Conservation (phyloP, 2,329 filamentous ascomycete genomes). For the Alternaria panax region DNA sequence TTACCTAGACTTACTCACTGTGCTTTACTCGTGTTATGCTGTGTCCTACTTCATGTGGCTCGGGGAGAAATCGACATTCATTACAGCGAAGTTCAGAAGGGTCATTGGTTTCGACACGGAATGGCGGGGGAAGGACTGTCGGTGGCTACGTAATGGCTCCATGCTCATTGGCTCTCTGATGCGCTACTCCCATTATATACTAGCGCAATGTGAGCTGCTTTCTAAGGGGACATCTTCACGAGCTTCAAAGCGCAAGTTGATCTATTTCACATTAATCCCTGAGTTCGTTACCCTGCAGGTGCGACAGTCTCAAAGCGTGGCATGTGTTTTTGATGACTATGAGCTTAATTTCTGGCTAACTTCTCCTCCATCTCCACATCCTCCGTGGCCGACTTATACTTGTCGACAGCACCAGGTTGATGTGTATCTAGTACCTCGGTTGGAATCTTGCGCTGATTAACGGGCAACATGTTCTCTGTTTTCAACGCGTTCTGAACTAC, state of each 20-base stretch:
- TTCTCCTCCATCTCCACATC: neutral
- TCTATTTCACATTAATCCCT: neutral
- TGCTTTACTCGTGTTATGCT: neutral
- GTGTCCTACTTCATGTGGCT: neutral
- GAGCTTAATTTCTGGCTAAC: neutral
- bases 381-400: neutral
- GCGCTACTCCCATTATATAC: neutral
- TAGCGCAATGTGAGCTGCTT: neutral
- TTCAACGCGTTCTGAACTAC: neutral
- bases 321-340: neutral
- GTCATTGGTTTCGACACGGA: too few species aligned
- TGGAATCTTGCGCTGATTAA: neutral
- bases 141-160: neutral
- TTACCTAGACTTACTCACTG: neutral
- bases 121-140: neutral
- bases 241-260: neutral
- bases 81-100: neutral
- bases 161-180: neutral
- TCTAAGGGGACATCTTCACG: too few species aligned
- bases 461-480: neutral
- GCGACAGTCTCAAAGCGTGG: neutral
- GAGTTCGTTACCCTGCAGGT: neutral
- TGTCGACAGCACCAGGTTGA: neutral
- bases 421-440: neutral
- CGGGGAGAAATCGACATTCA: neutral